A percentile compares a stretch with the other conserved stretches of the same genome.
Evolutionary conservation across 139 green algal species (phyloP).

Genomic region (Pedinophyceae sp.): DNA sequence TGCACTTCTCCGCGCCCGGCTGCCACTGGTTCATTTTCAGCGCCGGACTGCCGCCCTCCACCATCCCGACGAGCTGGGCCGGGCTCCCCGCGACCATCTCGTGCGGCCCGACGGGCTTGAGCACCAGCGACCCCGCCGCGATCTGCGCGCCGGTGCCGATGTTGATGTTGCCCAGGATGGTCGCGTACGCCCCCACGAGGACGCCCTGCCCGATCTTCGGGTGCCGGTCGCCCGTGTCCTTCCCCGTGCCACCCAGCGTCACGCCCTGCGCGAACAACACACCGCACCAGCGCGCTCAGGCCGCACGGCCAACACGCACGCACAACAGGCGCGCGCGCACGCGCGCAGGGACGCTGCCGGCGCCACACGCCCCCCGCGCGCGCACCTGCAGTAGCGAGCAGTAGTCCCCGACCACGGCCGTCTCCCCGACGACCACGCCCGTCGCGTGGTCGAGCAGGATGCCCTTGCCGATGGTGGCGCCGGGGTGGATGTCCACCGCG

Average conservation of each 20-base stretch:
- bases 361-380: too few species aligned
- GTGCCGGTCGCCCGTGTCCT: slow-evolving; percentile 69
- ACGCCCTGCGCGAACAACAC: slow-evolving; percentile 25
- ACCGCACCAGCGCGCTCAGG: too few species aligned
- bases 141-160: slow-evolving; percentile 70
- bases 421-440: slow-evolving; percentile 37
- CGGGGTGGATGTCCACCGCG: slow-evolving; percentile 29
- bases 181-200: slow-evolving; percentile 70
- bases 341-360: too few species aligned
- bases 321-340: too few species aligned
- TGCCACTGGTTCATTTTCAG: too few species aligned
- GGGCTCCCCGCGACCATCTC: slow-evolving; percentile 76
- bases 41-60: too few species aligned
- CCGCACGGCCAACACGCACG: too few species aligned
- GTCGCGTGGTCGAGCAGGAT: slow-evolving; percentile 33
- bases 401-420: slow-evolving; percentile 24
- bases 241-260: slow-evolving; percentile 39
- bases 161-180: slow-evolving; percentile 85
- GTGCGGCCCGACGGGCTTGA: slow-evolving; percentile 62
- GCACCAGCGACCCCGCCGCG: slow-evolving; percentile 66
- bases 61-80: too few species aligned
- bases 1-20: too few species aligned
- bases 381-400: not conserved
- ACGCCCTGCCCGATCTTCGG: slow-evolving; percentile 84
- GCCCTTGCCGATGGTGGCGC: slow-evolving; percentile 16